Conservation (phyloP, 768 basidiomycete species). For the Zangia roseola region DNA sequence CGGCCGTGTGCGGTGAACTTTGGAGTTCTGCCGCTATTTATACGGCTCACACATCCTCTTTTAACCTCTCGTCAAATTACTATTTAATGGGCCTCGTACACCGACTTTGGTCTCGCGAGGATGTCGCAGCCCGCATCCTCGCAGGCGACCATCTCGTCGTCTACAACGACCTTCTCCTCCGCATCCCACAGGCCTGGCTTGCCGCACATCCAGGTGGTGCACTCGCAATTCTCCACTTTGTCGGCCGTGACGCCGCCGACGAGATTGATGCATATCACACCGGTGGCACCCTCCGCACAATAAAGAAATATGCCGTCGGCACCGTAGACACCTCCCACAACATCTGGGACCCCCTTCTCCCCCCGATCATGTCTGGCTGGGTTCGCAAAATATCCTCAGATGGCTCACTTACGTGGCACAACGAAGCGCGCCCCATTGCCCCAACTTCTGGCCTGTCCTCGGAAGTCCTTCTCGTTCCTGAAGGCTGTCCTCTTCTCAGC, state of each 20-base stretch:
- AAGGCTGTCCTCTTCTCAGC: slow-evolving; percentile 32
- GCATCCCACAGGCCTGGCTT: slow-evolving; percentile 76
- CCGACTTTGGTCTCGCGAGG: slow-evolving; percentile 45
- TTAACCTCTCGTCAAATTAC: neutral
- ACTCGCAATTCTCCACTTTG: slow-evolving; percentile 89
- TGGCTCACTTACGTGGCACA: slow-evolving; percentile 53
- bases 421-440: slow-evolving; percentile 52
- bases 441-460: slow-evolving; percentile 38
- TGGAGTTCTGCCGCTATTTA: slow-evolving; percentile 21
- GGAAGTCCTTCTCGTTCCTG: slow-evolving; percentile 63
- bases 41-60: slow-evolving; percentile 11
- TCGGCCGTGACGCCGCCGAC: slow-evolving; percentile 92
- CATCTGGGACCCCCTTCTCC: slow-evolving; percentile 74
- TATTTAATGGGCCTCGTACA: slow-evolving; percentile 33
- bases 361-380: slow-evolving; percentile 87
- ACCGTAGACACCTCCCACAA: slow-evolving; percentile 52
- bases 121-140: slow-evolving; percentile 70
- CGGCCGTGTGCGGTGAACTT: neutral
- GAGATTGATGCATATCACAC: slow-evolving; percentile 93
- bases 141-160: slow-evolving; percentile 76
- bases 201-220: slow-evolving; percentile 84
- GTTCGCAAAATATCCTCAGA: slow-evolving; percentile 51
- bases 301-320: slow-evolving; percentile 60
- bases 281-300: slow-evolving; percentile 34
- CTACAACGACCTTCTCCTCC: slow-evolving; percentile 60